These are phyloP conservation scores for Salvia hispanica DNA, from an alignment of 257 asterid species.

Conservation along the genomic window DNA sequence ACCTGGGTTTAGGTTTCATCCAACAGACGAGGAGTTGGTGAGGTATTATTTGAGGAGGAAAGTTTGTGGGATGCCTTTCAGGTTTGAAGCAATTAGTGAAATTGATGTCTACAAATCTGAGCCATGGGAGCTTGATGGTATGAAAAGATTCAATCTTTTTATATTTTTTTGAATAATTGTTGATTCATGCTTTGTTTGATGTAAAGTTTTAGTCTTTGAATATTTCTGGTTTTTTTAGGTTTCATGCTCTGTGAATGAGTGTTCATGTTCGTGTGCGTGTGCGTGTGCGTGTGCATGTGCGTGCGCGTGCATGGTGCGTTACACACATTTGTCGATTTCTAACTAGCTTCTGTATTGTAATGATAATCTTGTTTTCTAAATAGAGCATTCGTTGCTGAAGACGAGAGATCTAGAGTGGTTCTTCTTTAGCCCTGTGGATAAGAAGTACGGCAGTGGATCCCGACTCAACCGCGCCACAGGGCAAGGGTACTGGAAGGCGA, in stretches of 20 bases:
- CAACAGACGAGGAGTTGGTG: conserved; percentile 58
- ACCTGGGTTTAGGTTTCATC: conserved; percentile 84
- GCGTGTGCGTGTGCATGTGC: no score
- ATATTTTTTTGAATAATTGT: conserved; percentile 3
- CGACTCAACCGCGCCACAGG: conserved; percentile 94
- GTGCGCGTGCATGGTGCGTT: no score
- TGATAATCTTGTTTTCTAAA: conserved; percentile 18
- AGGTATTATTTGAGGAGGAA: conserved; percentile 81
- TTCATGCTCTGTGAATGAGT: background rate
- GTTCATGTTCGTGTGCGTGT: no score
- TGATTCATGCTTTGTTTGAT: conserved; percentile 19
- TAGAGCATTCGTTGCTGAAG: conserved; percentile 68
- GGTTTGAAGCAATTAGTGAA: conserved; percentile 81
- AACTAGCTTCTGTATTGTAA: background rate
- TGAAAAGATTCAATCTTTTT: conserved; percentile 17
- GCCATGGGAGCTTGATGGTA: conserved; percentile 89
- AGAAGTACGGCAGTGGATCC: conserved; percentile 88
- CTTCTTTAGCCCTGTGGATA: conserved; percentile 87
- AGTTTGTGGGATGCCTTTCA: conserved; percentile 74
- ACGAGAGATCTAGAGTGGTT: conserved; percentile 92
- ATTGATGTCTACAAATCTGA: conserved; percentile 96
- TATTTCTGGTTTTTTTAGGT: background rate
- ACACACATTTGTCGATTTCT: background rate
- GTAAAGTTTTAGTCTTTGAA: background rate
- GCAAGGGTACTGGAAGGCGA: conserved; percentile 92